phyloP scores from a whole-genome alignment of 192 early-diverging fungal genomes.

The Entomortierella parvispora region DNA sequence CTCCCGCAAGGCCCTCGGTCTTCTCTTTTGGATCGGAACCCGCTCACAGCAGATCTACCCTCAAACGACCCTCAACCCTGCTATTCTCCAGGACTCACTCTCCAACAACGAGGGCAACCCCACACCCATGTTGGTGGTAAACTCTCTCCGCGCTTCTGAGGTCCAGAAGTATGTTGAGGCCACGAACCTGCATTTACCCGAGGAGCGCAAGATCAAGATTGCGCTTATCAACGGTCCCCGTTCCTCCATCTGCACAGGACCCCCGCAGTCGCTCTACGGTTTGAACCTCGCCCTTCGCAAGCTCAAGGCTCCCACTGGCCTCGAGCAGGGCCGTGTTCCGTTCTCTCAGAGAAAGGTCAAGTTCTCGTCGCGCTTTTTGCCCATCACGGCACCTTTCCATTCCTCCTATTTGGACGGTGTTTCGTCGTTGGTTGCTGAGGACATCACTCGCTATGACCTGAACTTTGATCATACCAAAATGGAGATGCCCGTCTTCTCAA shows the following conservation, averaged over 20 bases:
- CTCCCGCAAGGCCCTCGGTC: slow-evolving; percentile 80
- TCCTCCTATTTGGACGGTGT: slow-evolving; percentile 78
- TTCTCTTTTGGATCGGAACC: slow-evolving; percentile 87
- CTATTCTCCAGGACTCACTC: slow-evolving; percentile 90
- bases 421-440: slow-evolving; percentile 69
- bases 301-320: slow-evolving; percentile 84
- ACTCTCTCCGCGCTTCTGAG: slow-evolving; percentile 82
- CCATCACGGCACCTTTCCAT: slow-evolving; percentile 94
- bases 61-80: slow-evolving; percentile 83
- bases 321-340: slow-evolving; percentile 91
- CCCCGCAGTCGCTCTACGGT: slow-evolving; percentile 91
- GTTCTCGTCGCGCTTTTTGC: slow-evolving; percentile 92
- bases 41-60: slow-evolving; percentile 84
- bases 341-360: slow-evolving; percentile 90
- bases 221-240: slow-evolving; percentile 93
- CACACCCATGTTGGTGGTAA: slow-evolving; percentile 92
- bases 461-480: slow-evolving; percentile 71
- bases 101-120: slow-evolving; percentile 91
- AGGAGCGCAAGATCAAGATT: slow-evolving; percentile 85
- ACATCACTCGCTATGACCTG: slow-evolving; percentile 74
- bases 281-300: slow-evolving; percentile 92
- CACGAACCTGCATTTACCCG: slow-evolving; percentile 87
- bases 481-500: slow-evolving; percentile 81
- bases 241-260: slow-evolving; percentile 89
- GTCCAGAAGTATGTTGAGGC: slow-evolving; percentile 87